Evolutionary conservation across 768 basidiomycete species (phyloP).

Genomic region (Kondoa subrosea): DNA sequence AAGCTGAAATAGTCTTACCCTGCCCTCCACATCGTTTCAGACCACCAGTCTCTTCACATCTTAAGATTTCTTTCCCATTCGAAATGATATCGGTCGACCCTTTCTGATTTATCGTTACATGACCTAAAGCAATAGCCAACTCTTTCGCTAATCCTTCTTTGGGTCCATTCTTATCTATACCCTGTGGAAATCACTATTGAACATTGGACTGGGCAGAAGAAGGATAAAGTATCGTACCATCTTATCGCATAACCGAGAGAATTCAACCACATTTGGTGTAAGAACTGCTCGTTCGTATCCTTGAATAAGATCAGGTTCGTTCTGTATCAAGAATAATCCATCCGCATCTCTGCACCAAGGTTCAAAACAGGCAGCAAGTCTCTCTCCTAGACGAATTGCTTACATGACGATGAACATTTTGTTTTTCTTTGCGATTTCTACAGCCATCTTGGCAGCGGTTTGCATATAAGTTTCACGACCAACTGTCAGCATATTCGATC

Average conservation of each 20-base stretch:
- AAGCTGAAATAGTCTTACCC: constrained; percentile 4
- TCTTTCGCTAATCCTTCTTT: constrained; percentile 44
- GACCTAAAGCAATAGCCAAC: constrained; percentile 60
- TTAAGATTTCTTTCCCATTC: constrained; percentile 46
- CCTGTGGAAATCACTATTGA: constrained; percentile 27
- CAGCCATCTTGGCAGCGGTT: constrained; percentile 54
- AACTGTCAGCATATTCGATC: constrained; percentile 30
- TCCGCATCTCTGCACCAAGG: constrained; percentile 50
- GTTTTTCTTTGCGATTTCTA: constrained; percentile 51
- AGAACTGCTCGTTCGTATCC: constrained; percentile 77
- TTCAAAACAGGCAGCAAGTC: not conserved
- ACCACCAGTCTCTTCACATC: constrained; percentile 58
- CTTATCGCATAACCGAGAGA: constrained; percentile 61
- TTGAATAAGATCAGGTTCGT: constrained; percentile 52
- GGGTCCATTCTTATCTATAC: constrained; percentile 30
- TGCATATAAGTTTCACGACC: constrained; percentile 87
- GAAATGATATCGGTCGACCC: constrained; percentile 68
- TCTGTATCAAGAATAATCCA: constrained; percentile 64
- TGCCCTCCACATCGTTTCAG: constrained; percentile 89
- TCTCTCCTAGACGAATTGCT: not conserved
- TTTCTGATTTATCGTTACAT: constrained; percentile 80
- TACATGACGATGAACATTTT: constrained; percentile 71
- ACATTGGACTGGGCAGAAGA: too few relatives aligned
- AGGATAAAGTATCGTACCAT: constrained; percentile 38
- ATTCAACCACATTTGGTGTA: constrained; percentile 90